These are phyloP conservation scores for Candida pseudofarinosa DNA, from an alignment of 805 yeast species.

Conservation along the genomic window DNA sequence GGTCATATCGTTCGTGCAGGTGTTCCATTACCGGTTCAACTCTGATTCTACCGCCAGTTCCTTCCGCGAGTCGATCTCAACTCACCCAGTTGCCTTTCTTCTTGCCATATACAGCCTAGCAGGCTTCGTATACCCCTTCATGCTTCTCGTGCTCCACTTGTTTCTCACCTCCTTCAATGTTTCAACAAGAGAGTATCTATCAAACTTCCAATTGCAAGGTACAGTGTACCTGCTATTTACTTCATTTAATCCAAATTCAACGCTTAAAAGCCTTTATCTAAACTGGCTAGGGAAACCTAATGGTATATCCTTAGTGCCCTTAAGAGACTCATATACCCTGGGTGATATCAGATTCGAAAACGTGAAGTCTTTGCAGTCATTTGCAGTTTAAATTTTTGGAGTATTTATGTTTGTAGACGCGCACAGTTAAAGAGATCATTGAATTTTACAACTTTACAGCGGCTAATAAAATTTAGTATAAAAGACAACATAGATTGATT, in stretches of 20 bases:
- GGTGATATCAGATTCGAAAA: constrained; percentile 26
- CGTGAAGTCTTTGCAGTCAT: constrained; percentile 17
- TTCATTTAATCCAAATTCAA: constrained; percentile 23
- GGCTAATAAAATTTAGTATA: background rate
- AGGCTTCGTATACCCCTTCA: constrained; percentile 50
- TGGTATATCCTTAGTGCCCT: constrained; percentile 18
- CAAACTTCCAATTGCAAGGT: constrained; percentile 19
- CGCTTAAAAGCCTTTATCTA: constrained; percentile 25
- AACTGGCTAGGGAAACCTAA: constrained; percentile 36
- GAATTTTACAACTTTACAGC: background rate
- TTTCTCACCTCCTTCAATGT: constrained; percentile 52
- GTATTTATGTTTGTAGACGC: background rate
- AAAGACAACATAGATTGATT: background rate
- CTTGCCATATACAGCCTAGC: constrained; percentile 48
- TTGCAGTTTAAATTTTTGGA: constrained; percentile 3
- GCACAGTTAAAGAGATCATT: background rate
- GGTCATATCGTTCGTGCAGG: constrained; percentile 17
- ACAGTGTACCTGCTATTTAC: constrained; percentile 27
- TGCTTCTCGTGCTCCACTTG: constrained; percentile 52
- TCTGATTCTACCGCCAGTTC: constrained; percentile 25
- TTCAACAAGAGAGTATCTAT: constrained; percentile 71
- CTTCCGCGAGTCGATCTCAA: constrained; percentile 14
- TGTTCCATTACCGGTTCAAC: constrained; percentile 17
- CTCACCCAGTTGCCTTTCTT: constrained; percentile 41
- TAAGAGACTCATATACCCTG: constrained; percentile 12